Conservation (phyloP, 2,329 filamentous ascomycete species). For the Apiospora koreana region DNA sequence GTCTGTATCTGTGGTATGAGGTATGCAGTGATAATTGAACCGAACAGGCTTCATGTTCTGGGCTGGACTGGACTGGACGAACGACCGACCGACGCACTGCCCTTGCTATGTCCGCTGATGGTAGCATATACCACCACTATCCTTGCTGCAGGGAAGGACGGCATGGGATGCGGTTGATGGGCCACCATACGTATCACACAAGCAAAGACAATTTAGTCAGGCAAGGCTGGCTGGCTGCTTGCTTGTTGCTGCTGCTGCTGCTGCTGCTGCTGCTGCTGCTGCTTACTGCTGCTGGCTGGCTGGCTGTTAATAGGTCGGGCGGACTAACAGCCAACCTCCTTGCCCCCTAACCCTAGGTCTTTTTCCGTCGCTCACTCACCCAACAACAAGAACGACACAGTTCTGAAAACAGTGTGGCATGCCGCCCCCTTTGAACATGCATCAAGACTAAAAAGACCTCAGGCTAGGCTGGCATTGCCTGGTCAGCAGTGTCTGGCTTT, state of each 20-base stretch:
- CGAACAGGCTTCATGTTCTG: not conserved
- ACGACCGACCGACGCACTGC: constrained; percentile 2
- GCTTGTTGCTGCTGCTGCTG: too few relatives aligned
- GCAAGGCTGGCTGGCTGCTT: not conserved
- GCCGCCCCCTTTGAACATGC: constrained; percentile 4
- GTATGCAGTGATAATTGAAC: not conserved
- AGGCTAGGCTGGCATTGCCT: constrained; percentile 8
- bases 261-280: not conserved
- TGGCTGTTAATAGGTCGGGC: constrained; percentile 1
- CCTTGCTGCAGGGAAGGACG: constrained; percentile 4
- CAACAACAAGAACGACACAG: not conserved
- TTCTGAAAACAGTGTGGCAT: constrained; percentile 7
- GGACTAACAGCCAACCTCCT: constrained; percentile 1
- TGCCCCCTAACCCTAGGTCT: constrained; percentile 2
- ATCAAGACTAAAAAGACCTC: not conserved
- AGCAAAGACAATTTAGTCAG: not conserved
- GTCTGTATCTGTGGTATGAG: not conserved
- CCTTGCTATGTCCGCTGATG: constrained; percentile 1
- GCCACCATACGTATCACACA: not conserved
- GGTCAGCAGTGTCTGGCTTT: constrained; percentile 9
- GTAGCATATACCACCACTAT: constrained; percentile 5
- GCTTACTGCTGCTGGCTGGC: not conserved
- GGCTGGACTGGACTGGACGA: not conserved
- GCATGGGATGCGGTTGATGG: not conserved
- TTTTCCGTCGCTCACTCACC: not conserved